Conservation (phyloP, 129 eudicot genomes). For the Flaveria bidentis region DNA sequence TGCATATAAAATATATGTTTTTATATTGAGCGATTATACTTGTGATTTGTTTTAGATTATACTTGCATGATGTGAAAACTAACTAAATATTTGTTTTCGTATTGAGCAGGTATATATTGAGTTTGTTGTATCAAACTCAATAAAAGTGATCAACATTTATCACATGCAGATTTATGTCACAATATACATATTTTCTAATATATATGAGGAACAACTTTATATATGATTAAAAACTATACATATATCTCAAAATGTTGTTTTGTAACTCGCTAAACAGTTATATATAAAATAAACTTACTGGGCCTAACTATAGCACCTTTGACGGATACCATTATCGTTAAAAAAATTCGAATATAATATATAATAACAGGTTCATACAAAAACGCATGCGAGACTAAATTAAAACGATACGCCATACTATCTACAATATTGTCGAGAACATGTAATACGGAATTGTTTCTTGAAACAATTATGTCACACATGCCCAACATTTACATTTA, state of each 20-base stretch:
- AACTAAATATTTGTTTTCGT: no score
- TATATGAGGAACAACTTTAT: background rate
- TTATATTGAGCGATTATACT: background rate
- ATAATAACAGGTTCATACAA: no score
- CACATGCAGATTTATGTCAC: background rate
- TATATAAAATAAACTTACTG: no score
- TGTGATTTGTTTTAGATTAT: background rate
- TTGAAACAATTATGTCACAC: background rate
- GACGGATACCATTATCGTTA: no score
- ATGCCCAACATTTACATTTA: background rate
- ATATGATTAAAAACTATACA: background rate
- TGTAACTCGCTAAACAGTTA: no score
- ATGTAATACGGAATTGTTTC: background rate
- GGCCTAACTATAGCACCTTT: no score
- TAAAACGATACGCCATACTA: background rate
- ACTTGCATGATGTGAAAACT: no score
- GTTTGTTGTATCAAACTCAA: background rate
- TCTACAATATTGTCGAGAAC: background rate
- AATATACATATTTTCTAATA: background rate
- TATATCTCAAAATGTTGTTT: background rate
- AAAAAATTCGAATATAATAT: no score
- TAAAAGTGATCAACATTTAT: background rate
- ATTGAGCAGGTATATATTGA: no score
- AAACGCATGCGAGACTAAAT: no score
- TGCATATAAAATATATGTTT: background rate